Base-by-base conservation (phyloP, 2,329 filamentous ascomycete genomes). In the Penicillium sp. region DNA sequence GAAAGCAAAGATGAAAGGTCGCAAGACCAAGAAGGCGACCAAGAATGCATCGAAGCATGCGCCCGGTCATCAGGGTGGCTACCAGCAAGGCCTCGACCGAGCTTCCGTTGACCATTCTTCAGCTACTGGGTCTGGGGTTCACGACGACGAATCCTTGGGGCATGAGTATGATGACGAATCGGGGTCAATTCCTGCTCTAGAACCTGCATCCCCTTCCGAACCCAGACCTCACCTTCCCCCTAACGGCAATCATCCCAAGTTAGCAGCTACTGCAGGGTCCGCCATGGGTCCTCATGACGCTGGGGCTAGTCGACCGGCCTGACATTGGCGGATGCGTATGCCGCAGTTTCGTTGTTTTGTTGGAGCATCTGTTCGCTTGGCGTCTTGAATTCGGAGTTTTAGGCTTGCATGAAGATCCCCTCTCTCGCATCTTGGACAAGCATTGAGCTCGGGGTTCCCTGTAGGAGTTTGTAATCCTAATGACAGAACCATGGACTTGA, bases 1-100 rank as follows among this genome's bases (percentile, higher is more conserved):
- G 60, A 95, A 95, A 66, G 88, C 89, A 14, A 94, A 95, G 69
- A 85, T 88, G 70, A 95, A 94, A 69, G 84, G 84, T 35, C 77
- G 88, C 20, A 95, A 95, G 68, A 82, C 81, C 34, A 94, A 85
- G 71, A 95, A 95, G 69, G 75, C 76, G 16, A 77, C 71, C 51
- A 94, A 92, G 62, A 74, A 75, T 40, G 64, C 71, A n/a, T 64
- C 67, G 2, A 80, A 79, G 59, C 60, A 62, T 43, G 49, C 56
- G 12, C 51, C 60, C 15, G 54, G 64, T 35, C 56, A 63, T 25
- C 54, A 52, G 30, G 25, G 25, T 6, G 40, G 48, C 15, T 62
- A 66, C 45, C 64, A 66, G 37, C 64, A 65, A 16, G 58, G 59
- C 31, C 65, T 66, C 43, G 68, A 69, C 42, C 62, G 59, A 38